These are phyloP conservation scores for Thuidium tamariscinum DNA, from an alignment of 225 moss, liverwort and hornwort genomes.

Conservation along the genomic window DNA sequence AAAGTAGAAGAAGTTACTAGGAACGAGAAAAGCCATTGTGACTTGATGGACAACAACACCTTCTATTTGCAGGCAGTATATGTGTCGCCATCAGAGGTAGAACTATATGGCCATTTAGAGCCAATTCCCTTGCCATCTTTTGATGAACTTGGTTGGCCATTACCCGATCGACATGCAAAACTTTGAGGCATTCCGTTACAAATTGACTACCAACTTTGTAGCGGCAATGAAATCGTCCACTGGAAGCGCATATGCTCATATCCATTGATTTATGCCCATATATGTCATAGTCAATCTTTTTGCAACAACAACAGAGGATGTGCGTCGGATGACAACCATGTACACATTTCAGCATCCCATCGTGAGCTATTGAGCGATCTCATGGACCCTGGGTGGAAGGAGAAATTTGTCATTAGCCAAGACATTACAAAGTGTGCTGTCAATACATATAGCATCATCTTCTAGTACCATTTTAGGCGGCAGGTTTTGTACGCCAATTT, in stretches of 20 bases:
- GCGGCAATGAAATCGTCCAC: fast-evolving
- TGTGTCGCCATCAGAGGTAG: neutral
- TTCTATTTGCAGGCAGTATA: neutral
- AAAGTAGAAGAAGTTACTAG: neutral
- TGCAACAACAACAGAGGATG: fast-evolving
- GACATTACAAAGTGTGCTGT: neutral
- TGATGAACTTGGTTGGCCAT: neutral
- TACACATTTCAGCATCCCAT: fast-evolving
- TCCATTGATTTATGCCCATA: fast-evolving
- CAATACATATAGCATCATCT: neutral
- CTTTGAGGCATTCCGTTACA: neutral
- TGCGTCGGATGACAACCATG: neutral
- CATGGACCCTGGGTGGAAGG: neutral
- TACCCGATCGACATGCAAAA: neutral
- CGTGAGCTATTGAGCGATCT: neutral
- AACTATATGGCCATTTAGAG: neutral
- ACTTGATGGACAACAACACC: neutral
- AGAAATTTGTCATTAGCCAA: neutral
- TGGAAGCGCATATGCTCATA: fast-evolving
- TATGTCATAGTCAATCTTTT: neutral
- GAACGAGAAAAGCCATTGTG: fast-evolving
- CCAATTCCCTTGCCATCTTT: neutral
- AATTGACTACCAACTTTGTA: neutral
- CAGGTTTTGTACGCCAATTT: fast-evolving
- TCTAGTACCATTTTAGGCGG: neutral